phyloP scores from a whole-genome alignment of 2,329 filamentous ascomycete genomes.

The Neoscytalidium dimidiatum region DNA sequence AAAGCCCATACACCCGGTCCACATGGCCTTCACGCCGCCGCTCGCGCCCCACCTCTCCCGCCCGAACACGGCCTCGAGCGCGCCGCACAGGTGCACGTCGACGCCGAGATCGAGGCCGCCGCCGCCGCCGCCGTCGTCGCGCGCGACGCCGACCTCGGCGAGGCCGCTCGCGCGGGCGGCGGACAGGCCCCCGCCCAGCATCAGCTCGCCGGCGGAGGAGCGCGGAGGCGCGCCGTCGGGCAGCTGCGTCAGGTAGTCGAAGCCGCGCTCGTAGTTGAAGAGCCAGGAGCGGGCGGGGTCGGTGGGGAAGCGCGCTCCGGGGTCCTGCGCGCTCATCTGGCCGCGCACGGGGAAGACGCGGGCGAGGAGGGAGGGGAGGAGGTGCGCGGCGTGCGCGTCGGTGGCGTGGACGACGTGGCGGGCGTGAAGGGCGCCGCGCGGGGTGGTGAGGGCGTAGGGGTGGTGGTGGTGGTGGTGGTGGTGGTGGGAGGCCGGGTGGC shows the following conservation, averaged over 20 bases:
- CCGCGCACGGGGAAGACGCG: constrained; percentile 48
- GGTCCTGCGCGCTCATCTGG: constrained; percentile 55
- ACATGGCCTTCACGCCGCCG: constrained; percentile 41
- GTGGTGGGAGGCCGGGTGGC: not conserved
- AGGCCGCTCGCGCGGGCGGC: constrained; percentile 22
- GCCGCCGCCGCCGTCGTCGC: constrained; percentile 22
- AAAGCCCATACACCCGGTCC: constrained; percentile 53
- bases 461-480: not conserved
- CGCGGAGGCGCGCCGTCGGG: constrained; percentile 17
- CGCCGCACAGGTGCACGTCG: constrained; percentile 22
- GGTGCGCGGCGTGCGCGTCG: constrained; percentile 55
- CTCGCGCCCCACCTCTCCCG: constrained; percentile 22
- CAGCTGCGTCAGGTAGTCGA: constrained; percentile 24
- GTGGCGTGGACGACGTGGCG: constrained; percentile 60
- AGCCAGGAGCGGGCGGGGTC: constrained; percentile 54
- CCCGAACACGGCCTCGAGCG: constrained; percentile 22
- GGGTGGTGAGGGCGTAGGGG: not conserved
- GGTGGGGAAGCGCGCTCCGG: constrained; percentile 36
- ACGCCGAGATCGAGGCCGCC: constrained; percentile 16
- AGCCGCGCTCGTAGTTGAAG: constrained; percentile 30
- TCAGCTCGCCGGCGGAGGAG: constrained; percentile 19
- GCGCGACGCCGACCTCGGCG: constrained; percentile 22
- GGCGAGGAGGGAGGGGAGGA: constrained; percentile 52
- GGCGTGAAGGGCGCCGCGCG: constrained; percentile 37
- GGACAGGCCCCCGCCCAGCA: constrained; percentile 24